phyloP scores from a whole-genome alignment of 1,139 yeast species.

The Saccharomyces hybrid region DNA sequence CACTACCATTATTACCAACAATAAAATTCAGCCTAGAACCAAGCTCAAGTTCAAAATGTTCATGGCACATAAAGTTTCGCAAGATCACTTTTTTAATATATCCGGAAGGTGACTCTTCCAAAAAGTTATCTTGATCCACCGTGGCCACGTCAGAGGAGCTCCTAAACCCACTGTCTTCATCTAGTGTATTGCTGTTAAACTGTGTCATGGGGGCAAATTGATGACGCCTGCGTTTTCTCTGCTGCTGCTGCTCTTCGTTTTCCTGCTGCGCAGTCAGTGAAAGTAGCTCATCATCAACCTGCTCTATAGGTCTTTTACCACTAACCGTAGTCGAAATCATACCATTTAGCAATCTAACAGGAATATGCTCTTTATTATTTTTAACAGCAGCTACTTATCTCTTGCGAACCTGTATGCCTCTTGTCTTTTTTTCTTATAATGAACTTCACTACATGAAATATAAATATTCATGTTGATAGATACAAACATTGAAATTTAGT shows the following conservation, averaged over 20 bases:
- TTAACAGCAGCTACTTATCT: not conserved
- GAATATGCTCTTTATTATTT: not conserved
- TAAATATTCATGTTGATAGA: not conserved
- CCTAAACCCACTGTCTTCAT: not conserved
- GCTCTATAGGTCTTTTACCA: constrained; percentile 11
- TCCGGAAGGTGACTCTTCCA: constrained; percentile 26
- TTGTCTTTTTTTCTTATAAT: not conserved
- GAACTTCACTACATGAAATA: not conserved
- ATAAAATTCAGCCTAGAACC: constrained; percentile 87
- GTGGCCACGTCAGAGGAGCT: not conserved
- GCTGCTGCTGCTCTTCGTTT: constrained; percentile 6
- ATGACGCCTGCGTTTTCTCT: constrained; percentile 15
- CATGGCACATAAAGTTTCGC: constrained; percentile 79
- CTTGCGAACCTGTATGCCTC: not conserved
- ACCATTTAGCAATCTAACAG: not conserved
- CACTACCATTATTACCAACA: constrained; percentile 92
- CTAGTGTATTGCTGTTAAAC: constrained; percentile 7
- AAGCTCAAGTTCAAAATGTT: constrained; percentile 61
- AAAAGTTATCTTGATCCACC: constrained; percentile 1
- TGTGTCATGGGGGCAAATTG: constrained; percentile 28
- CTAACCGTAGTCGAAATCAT: constrained; percentile 1
- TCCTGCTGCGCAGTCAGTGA: constrained; percentile 11
- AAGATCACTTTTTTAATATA: constrained; percentile 48
- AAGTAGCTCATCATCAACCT: constrained; percentile 13
- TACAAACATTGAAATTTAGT: not conserved